Percentiles rank a stretch among this genome's conserved stretches.
Conservation (phyloP, 257 asterid species). For the Echites panduratus region DNA sequence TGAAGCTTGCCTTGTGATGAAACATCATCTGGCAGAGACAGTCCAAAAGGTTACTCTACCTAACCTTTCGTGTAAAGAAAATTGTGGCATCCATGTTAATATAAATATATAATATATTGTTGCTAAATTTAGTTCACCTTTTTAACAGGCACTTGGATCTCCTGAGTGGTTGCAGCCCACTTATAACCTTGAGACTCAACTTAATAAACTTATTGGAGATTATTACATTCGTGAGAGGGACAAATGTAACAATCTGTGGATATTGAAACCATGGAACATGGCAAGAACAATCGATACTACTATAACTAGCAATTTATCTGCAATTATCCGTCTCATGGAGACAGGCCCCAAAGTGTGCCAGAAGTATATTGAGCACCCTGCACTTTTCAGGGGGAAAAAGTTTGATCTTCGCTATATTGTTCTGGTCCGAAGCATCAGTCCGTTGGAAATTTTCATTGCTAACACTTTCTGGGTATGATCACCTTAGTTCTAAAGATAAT, state of each 20-base stretch:
- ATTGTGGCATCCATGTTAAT: not conserved
- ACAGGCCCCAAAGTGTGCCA: slow-evolving; percentile 97
- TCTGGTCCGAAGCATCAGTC: slow-evolving; percentile 70
- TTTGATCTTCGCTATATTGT: slow-evolving; percentile 90
- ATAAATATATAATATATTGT: not conserved
- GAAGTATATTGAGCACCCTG: slow-evolving; percentile 95
- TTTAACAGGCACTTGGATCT: slow-evolving; percentile 72
- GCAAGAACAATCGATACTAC: slow-evolving; percentile 96
- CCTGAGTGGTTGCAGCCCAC: slow-evolving; percentile 94
- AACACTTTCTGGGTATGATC: slow-evolving; percentile 84
- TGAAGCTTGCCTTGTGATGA: slow-evolving; percentile 96
- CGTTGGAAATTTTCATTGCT: slow-evolving; percentile 73
- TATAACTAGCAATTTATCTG: slow-evolving; percentile 65
- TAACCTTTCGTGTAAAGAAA: slow-evolving; percentile 1
- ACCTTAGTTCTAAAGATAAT: slow-evolving; percentile 7
- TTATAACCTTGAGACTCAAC: slow-evolving; percentile 90
- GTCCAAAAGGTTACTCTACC: slow-evolving; percentile 56
- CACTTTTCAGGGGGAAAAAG: slow-evolving; percentile 78
- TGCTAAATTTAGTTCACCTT: slow-evolving; percentile 20
- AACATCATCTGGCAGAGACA: slow-evolving; percentile 92
- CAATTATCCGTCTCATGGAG: slow-evolving; percentile 94
- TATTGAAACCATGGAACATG: slow-evolving; percentile 99
- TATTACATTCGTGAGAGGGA: slow-evolving; percentile 55
- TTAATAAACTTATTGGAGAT: slow-evolving; percentile 74
- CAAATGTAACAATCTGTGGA: slow-evolving; percentile 75